phyloP scores from a whole-genome alignment of 495 filamentous ascomycete genomes.

The Penicillium tannophilum region DNA sequence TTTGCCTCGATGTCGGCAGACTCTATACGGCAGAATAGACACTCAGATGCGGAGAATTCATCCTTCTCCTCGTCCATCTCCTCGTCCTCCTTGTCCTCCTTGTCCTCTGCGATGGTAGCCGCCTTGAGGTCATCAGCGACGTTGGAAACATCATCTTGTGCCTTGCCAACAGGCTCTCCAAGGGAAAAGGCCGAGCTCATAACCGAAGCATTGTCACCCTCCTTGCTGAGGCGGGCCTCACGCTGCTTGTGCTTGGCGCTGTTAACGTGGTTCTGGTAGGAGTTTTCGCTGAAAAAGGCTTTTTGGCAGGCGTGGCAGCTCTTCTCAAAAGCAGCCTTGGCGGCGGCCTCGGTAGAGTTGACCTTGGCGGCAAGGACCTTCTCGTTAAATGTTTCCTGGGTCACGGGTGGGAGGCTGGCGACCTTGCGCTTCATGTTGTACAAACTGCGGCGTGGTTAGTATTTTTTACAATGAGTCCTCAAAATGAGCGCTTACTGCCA shows the following conservation, averaged over 20 bases:
- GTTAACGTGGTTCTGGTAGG: constrained; percentile 87
- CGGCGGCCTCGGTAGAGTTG: constrained; percentile 76
- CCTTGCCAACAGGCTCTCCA: constrained; percentile 69
- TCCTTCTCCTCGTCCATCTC: constrained; percentile 31
- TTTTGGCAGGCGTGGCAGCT: constrained; percentile 81
- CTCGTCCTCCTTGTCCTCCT: constrained; percentile 37
- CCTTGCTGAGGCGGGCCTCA: constrained; percentile 50
- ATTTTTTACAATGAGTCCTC: not conserved
- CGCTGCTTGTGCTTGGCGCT: constrained; percentile 88
- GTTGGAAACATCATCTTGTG: constrained; percentile 69
- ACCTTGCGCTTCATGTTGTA: constrained; percentile 98
- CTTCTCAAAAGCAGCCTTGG: constrained; percentile 87
- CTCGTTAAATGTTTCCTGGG: constrained; percentile 91
- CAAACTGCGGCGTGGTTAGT: constrained; percentile 54
- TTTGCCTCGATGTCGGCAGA: constrained; percentile 74
- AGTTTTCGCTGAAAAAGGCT: constrained; percentile 94
- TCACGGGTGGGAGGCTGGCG: constrained; percentile 85
- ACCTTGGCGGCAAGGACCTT: constrained; percentile 95
- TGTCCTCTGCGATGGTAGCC: constrained; percentile 66
- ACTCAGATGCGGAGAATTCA: constrained; percentile 59
- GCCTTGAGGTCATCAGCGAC: constrained; percentile 79
- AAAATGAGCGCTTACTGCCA: constrained; percentile 76
- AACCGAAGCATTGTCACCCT: constrained; percentile 69
- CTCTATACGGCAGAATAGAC: constrained; percentile 87
- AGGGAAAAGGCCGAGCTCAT: constrained; percentile 91